Conservation (phyloP, 225 moss, liverwort and hornwort genomes). For the Ulota crispa region DNA sequence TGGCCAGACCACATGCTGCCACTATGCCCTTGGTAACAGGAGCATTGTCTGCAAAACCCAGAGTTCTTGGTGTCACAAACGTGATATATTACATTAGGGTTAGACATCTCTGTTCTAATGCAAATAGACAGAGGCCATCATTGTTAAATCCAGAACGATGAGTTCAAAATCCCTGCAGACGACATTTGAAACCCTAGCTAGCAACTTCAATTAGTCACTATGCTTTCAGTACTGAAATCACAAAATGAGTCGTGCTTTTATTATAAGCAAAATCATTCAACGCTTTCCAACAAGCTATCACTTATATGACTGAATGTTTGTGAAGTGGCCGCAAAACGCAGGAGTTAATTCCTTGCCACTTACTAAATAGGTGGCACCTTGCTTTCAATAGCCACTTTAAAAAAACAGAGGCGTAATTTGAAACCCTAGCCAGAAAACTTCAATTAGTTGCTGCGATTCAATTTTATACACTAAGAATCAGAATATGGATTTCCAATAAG, state of each 20-base stretch:
- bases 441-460: background rate
- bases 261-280: background rate
- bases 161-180: background rate
- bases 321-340: background rate
- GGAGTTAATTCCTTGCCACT: background rate
- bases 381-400: background rate
- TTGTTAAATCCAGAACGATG: background rate
- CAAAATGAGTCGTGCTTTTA: background rate
- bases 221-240: background rate
- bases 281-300: background rate
- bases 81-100: background rate
- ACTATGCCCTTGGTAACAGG: slow-evolving; percentile 89
- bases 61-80: background rate
- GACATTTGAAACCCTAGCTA: background rate
- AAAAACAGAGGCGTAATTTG: background rate
- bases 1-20: slow-evolving; percentile 71
- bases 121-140: background rate
- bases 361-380: background rate
- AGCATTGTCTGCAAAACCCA: slow-evolving; percentile 73
- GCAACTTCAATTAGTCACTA: background rate
- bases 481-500: background rate
- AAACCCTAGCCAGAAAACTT: background rate
- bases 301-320: background rate
- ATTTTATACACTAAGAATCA: background rate
- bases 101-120: background rate